Percentiles rank a stretch among this genome's conserved stretches.
Conservation (phyloP, 2,329 filamentous ascomycete genomes). For the Amauroascus niger region DNA sequence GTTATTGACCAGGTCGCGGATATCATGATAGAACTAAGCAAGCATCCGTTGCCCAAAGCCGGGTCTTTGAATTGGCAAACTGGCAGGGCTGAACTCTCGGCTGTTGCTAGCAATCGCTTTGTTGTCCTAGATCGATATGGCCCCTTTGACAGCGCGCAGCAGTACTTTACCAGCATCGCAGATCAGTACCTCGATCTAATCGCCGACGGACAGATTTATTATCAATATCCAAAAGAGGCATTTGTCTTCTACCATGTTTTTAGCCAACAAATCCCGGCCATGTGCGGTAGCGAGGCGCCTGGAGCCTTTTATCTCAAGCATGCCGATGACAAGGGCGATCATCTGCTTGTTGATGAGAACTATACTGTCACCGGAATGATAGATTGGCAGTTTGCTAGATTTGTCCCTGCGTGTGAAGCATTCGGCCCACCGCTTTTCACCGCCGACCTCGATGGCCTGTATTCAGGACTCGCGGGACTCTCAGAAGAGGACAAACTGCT, state of each 20-base stretch:
- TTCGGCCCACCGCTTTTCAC: too few relatives aligned
- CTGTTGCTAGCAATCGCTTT: constrained; percentile 27
- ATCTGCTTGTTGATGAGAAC: constrained; percentile 40
- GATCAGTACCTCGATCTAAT: constrained; percentile 32
- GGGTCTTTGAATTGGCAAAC: too few relatives aligned
- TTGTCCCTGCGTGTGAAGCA: too few relatives aligned
- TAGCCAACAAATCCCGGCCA: neutral
- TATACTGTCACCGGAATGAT: constrained; percentile 43
- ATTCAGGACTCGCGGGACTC: constrained; percentile 28
- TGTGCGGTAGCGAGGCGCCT: neutral
- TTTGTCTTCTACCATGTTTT: constrained; percentile 37
- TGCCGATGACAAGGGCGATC: constrained; percentile 43
- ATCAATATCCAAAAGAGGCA: constrained; percentile 26
- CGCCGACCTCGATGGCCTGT: constrained; percentile 37
- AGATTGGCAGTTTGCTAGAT: too few relatives aligned
- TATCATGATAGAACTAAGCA: constrained; percentile 33
- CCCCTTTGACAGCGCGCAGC: constrained; percentile 26
- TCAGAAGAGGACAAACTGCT: constrained; percentile 35
- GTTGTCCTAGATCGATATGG: constrained; percentile 31
- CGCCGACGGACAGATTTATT: constrained; percentile 21
- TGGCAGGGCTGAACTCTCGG: constrained; percentile 23
- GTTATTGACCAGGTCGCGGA: constrained; percentile 34
- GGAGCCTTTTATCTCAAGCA: constrained; percentile 40
- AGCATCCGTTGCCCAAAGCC: too few relatives aligned
- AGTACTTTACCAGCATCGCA: constrained; percentile 29